A percentile compares a stretch with the other conserved stretches of the same genome.
phyloP scores from a whole-genome alignment of 139 green algal genomes.

The Closterium sp. region DNA sequence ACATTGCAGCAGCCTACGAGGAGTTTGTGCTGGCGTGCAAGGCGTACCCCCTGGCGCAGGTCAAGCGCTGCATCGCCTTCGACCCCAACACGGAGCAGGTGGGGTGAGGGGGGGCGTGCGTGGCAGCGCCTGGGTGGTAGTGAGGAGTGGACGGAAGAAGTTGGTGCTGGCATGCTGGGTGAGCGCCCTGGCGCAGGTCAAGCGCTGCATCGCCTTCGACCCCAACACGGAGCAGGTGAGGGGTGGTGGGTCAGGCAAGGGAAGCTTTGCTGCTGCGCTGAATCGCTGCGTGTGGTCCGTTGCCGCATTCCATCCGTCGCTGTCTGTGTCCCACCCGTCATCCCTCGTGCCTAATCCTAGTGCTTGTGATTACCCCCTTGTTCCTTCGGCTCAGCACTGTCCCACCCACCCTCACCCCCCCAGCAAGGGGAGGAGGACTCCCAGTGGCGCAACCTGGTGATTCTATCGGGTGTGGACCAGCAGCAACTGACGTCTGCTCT shows the following conservation, averaged over 20 bases:
- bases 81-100: constrained; percentile 67
- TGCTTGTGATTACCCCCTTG: no score
- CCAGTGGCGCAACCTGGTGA: constrained; percentile 63
- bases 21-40: constrained; percentile 57
- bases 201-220: constrained; percentile 80
- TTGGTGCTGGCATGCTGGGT: constrained; percentile 35
- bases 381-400: no score
- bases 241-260: no score
- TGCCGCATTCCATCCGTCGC: no score
- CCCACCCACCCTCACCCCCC: no score
- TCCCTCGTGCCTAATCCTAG: no score
- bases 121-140: background rate
- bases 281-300: no score
- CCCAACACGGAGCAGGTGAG: constrained; percentile 60
- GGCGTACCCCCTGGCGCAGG: constrained; percentile 68
- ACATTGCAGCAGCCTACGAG: constrained; percentile 58
- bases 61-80: constrained; percentile 77
- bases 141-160: background rate
- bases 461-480: constrained; percentile 68
- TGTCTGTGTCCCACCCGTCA: no score
- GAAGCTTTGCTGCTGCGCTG: no score
- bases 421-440: constrained; percentile 59
- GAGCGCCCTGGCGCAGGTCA: constrained; percentile 68
- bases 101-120: background rate
- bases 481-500: constrained; percentile 63